Evolutionary conservation across 331 rosid genomes (phyloP).

Genomic region (Prunus yedoensis): DNA sequence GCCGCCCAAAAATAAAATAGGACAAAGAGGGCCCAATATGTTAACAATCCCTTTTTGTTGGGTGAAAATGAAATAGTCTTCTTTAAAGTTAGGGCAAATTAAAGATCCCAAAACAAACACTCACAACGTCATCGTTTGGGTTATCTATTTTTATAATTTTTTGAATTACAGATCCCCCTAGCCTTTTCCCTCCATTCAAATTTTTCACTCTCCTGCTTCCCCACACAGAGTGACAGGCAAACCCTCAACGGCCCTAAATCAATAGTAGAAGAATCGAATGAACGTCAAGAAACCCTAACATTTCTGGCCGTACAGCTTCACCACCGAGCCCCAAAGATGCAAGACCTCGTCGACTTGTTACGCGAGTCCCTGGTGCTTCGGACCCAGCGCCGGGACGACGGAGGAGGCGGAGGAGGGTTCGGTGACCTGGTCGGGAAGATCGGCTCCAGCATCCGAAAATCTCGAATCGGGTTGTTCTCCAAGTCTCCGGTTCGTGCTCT

Average conservation of each 20-base stretch:
- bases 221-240: neutral
- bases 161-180: conserved; percentile 36
- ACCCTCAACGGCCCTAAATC: neutral
- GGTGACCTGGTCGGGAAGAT: conserved; percentile 51
- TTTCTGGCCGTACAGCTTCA: neutral
- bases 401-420: conserved; percentile 32
- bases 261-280: conserved; percentile 5
- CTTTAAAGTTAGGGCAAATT: neutral
- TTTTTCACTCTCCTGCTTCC: neutral
- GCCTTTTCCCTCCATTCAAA: conserved; percentile 48
- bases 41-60: too few relatives aligned
- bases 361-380: conserved; percentile 54
- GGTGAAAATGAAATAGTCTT: neutral
- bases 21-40: too few relatives aligned
- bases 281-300: conserved; percentile 36
- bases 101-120: neutral
- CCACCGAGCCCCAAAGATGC: conserved; percentile 36
- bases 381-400: conserved; percentile 19
- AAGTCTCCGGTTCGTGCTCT: conserved; percentile 37
- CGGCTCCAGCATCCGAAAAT: conserved; percentile 48
- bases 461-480: conserved; percentile 47
- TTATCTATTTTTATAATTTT: conserved; percentile 11
- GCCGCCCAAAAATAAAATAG: too few relatives aligned
- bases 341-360: conserved; percentile 48
- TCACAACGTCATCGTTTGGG: neutral